Base-by-base conservation (phyloP, 164 flowering plant genomes). In the Euptelea pleiosperma region DNA sequence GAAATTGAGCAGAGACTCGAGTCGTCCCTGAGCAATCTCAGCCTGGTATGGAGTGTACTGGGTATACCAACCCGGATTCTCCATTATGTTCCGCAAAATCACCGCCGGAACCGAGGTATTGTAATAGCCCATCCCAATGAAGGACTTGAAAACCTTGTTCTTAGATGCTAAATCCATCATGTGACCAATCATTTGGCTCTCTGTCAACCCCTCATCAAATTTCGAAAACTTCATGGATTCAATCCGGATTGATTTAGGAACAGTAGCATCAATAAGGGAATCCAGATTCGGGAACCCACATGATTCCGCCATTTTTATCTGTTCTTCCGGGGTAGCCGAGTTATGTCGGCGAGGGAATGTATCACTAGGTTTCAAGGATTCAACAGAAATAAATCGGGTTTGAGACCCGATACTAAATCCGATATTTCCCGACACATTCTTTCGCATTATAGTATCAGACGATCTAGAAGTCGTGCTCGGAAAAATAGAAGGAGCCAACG, bases 11-110 rank as follows among this genome's bases (percentile, higher is more conserved):
- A 94, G 52, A 24, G 96, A 86, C 58, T 94, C 99, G 10, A 94
- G 86, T 16, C 97, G 70, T 6, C 97, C 99, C 60, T 94, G 99
- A 6, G 97, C 63, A 41, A 94, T 85, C 84, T 94, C 99, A 30
- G 99, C 99, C 60, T 94, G 99, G 67, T 94, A 94, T 0, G 97
- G 99, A 1, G 99, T 94, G 67, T 94, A 94, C 66, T 94, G 99
- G 14, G 99, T 94, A 43, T 91, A 94, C 99, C 97, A 94, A 44
- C 81, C 97, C 0, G 99, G 99, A 63, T 94, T 94, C 68, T 94
- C 99, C 92, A 91, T 76, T n/a, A 94, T 79, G 52, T 94, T 94
- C 62, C 99, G 75, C 75, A 91, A 66, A 48, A 94, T 87, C 35
- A 91, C 97, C 21, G 81, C 75, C 0, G 99, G 99, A 11, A 88